These are phyloP conservation scores for Penicillium italicum DNA, from an alignment of 2,329 filamentous ascomycete genomes.

Conservation along the genomic window DNA sequence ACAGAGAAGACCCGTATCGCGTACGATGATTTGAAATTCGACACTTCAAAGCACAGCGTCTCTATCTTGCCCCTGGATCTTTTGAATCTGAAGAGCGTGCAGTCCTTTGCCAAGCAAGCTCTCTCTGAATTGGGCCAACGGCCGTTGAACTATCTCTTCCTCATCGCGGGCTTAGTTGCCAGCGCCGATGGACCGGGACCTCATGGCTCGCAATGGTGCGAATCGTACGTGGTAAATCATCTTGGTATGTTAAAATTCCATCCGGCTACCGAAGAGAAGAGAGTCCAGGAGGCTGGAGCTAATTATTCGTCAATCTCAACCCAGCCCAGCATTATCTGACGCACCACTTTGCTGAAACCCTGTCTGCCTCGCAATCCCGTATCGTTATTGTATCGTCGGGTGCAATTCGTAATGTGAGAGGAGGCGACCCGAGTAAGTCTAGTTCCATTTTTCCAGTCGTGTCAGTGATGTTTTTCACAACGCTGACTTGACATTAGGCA, in stretches of 20 bases:
- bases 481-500: conserved; percentile 11
- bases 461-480: neutral
- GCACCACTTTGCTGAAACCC: conserved; percentile 17
- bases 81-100: conserved; percentile 19
- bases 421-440: conserved; percentile 20
- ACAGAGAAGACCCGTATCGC: conserved; percentile 15
- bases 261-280: neutral
- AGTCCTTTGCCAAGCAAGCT: conserved; percentile 20
- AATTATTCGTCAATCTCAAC: neutral
- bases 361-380: conserved; percentile 20
- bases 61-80: conserved; percentile 22
- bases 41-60: conserved; percentile 19
- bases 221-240: conserved; percentile 24
- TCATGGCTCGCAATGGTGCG: conserved; percentile 26
- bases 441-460: neutral
- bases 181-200: conserved; percentile 19
- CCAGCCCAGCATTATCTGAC: conserved; percentile 24
- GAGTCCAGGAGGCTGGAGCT: neutral
- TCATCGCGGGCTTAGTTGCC: conserved; percentile 18
- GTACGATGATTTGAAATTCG: conserved; percentile 19
- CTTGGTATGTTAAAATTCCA: conserved; percentile 13
- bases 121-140: conserved; percentile 16
- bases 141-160: conserved; percentile 19
- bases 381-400: conserved; percentile 26
- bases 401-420: conserved; percentile 21